These are phyloP conservation scores for Pogostemon cablin DNA, from an alignment of 257 asterid species.

Conservation along the genomic window DNA sequence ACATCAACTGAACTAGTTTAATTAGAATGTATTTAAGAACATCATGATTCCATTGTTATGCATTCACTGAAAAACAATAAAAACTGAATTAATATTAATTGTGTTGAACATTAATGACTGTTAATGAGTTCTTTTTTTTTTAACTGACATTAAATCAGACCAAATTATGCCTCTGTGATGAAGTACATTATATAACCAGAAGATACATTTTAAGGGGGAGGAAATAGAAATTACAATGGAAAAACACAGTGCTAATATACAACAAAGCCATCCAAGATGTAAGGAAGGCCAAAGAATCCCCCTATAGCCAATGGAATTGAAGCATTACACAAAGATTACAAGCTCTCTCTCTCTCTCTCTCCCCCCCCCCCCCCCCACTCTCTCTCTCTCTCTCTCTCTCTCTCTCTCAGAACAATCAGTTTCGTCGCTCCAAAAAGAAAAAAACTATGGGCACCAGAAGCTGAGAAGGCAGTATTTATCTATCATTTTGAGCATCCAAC, in stretches of 20 bases:
- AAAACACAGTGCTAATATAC: slow-evolving; percentile 30
- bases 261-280: slow-evolving; percentile 34
- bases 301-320: slow-evolving; percentile 25
- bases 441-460: slow-evolving; percentile 33
- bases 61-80: too few relatives aligned
- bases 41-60: too few relatives aligned
- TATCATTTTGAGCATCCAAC: slow-evolving; percentile 23
- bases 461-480: slow-evolving; percentile 19
- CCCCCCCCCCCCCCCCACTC: slow-evolving; percentile 4
- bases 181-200: neutral
- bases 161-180: neutral
- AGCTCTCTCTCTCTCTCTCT: slow-evolving; percentile 18
- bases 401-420: slow-evolving; percentile 21
- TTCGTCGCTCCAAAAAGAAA: slow-evolving; percentile 1
- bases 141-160: neutral
- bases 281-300: slow-evolving; percentile 29
- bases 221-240: slow-evolving; percentile 7
- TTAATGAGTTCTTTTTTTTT: neutral
- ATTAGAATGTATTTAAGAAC: too few relatives aligned
- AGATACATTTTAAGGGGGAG: neutral
- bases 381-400: slow-evolving; percentile 9
- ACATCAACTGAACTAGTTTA: too few relatives aligned
- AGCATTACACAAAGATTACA: slow-evolving; percentile 14
- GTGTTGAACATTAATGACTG: neutral
- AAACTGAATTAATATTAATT: too few relatives aligned